phyloP scores from a whole-genome alignment of 148 eudicot species.

The Dianthus caryophyllus region DNA sequence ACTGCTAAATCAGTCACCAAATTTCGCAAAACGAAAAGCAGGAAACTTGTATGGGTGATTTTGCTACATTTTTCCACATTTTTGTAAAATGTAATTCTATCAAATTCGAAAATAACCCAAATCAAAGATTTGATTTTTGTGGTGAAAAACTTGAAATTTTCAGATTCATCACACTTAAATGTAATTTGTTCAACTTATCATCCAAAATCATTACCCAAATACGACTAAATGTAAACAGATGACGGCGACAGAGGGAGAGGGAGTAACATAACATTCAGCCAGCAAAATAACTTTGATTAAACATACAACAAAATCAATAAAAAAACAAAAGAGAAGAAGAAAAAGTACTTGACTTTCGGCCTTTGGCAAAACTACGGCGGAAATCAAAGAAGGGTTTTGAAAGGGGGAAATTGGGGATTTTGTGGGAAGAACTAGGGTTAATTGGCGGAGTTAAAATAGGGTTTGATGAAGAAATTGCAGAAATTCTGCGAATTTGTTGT shows the following conservation, averaged over 20 bases:
- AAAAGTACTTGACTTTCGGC: conserved; percentile 52
- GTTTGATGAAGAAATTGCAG: conserved; percentile 22
- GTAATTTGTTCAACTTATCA: too few species aligned
- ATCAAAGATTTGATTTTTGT: background rate
- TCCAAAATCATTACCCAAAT: too few species aligned
- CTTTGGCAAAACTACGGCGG: conserved; percentile 66
- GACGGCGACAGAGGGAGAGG: too few species aligned
- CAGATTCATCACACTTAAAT: background rate
- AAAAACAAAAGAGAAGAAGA: background rate
- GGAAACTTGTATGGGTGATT: too few species aligned
- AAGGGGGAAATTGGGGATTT: conserved; percentile 24
- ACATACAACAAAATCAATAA: background rate
- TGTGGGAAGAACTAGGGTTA: conserved; percentile 16
- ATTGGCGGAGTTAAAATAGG: conserved; percentile 16
- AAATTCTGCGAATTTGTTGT: conserved; percentile 21
- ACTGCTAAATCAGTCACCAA: background rate
- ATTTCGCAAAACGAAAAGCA: too few species aligned
- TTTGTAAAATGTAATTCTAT: background rate
- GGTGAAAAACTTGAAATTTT: background rate
- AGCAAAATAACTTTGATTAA: background rate
- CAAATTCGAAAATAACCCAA: background rate
- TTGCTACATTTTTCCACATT: too few species aligned
- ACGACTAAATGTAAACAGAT: background rate
- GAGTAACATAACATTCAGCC: background rate
- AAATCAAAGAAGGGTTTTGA: conserved; percentile 27